Percentiles rank a stretch among this genome's conserved stretches.
Conservation (phyloP, 345 rosid species). For the Ailanthus altissimus region DNA sequence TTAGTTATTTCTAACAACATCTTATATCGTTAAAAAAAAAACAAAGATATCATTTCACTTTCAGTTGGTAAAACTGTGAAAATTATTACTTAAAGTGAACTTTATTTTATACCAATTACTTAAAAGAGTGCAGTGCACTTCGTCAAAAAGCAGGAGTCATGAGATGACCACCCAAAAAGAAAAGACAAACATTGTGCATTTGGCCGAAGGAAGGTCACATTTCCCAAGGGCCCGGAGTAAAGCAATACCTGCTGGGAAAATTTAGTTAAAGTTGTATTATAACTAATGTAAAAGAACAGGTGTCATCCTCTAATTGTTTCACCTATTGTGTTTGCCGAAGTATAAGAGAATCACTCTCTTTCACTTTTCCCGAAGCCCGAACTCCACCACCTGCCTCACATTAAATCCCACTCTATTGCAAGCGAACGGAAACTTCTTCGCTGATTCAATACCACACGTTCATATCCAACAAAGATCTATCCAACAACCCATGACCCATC, state of each 20-base stretch:
- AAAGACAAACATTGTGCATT: neutral
- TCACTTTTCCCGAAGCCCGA: neutral
- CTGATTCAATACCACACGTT: conserved; percentile 5
- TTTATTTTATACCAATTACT: no score
- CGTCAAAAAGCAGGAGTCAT: no score
- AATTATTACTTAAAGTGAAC: no score
- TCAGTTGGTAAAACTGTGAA: neutral
- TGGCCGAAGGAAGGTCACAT: no score
- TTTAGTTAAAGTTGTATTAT: neutral
- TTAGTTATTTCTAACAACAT: neutral
- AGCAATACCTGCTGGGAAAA: neutral
- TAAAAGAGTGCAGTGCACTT: no score
- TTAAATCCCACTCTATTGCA: neutral
- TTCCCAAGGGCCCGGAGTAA: no score
- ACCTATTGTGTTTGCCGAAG: neutral
- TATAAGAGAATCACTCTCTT: neutral
- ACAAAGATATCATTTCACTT: neutral
- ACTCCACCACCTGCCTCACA: neutral
- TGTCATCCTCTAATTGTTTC: neutral
- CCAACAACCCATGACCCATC: no score
- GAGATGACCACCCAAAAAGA: neutral
- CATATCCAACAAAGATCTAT: neutral
- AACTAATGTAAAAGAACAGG: neutral
- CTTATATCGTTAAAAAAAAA: no score
- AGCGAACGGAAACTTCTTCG: neutral